Evolutionary conservation across 352 stramenopile genomes (phyloP), one percentile per base, ranked within the genome.

Genomic region (Elongisporangium anandrum): DNA sequence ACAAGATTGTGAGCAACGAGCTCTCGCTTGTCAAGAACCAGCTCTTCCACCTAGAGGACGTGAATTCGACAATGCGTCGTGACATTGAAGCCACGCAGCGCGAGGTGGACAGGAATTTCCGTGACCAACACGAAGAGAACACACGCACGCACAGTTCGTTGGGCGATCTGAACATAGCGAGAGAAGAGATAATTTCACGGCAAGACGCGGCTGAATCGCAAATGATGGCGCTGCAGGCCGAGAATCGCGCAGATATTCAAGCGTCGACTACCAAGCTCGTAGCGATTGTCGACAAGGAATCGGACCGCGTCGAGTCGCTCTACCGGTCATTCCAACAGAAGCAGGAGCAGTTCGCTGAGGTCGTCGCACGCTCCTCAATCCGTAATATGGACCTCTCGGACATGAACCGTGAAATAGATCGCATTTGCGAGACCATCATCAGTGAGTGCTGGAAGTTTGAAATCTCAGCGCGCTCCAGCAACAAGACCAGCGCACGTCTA

Each of bases 361-460:
- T 90, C 1, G 77, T 92, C 0, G 79, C 82, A 5, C 79, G 81
- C 10, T 89, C 85, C 0, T 92, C 83, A 15, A 87, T 92, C 41
- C 81, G 85, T 15, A 94, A 94, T 49, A 92, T 94, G 85, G 78
- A 90, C 59, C 56, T 94, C 10, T 50, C 71, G 0, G 82, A 88
- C 54, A 79, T 94, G 66, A 94, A 88, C 56, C 82, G 81, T 16
- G 85, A 94, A 59, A 81, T 94, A 29, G 85, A 92, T 58, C 73
- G 77, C 15, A 63, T 94, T 15, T 88, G 82, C 41, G 85, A 94
- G 63, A 87, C 70, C n/a, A 77, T 94, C 20, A 80, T 94, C 50
- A 74, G 65, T 1, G 85, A 94, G 59, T 94, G 85, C 73, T 94
- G 85, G 83, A 92, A 94, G 57, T 94, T 94, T 57, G 85, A 94